phyloP scores from a whole-genome alignment of 2,329 filamentous ascomycete genomes.

The Fusarium robinianum region DNA sequence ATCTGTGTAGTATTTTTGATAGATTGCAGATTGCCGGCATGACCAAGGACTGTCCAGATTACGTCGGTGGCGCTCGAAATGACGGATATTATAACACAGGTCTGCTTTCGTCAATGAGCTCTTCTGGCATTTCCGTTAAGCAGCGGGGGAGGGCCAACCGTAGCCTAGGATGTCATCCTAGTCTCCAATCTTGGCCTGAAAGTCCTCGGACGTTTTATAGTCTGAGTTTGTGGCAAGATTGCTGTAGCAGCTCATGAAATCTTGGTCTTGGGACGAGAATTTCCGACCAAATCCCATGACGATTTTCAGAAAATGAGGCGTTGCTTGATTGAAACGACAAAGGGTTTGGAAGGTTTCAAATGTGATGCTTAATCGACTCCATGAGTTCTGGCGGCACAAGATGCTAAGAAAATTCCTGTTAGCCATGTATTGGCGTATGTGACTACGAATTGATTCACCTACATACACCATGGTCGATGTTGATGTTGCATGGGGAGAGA shows the following conservation, averaged over 20 bases:
- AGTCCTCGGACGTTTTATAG: no score
- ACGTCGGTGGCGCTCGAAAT: not conserved
- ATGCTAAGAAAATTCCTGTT: no score
- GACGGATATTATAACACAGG: conserved; percentile 1
- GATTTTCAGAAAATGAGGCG: conserved; percentile 1
- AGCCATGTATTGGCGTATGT: no score
- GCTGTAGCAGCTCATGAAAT: conserved; percentile 2
- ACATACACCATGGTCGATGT: no score
- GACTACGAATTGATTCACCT: no score
- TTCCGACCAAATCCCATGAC: not conserved
- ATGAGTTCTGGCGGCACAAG: no score
- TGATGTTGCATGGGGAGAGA: no score
- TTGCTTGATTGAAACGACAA: no score
- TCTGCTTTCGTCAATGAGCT: no score
- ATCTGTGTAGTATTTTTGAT: not conserved
- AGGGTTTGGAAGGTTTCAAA: no score
- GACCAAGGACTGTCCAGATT: not conserved
- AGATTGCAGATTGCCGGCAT: not conserved
- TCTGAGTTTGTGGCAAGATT: not conserved
- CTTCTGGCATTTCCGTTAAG: no score
- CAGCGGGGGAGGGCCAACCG: not conserved
- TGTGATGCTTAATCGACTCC: no score
- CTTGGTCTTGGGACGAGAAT: not conserved
- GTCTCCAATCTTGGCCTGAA: not conserved
- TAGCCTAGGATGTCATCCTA: not conserved